Percentiles rank a stretch among this genome's conserved stretches.
These are phyloP conservation scores for Alnus glutinosa DNA, from an alignment of 306 rosid species.

Conservation along the genomic window DNA sequence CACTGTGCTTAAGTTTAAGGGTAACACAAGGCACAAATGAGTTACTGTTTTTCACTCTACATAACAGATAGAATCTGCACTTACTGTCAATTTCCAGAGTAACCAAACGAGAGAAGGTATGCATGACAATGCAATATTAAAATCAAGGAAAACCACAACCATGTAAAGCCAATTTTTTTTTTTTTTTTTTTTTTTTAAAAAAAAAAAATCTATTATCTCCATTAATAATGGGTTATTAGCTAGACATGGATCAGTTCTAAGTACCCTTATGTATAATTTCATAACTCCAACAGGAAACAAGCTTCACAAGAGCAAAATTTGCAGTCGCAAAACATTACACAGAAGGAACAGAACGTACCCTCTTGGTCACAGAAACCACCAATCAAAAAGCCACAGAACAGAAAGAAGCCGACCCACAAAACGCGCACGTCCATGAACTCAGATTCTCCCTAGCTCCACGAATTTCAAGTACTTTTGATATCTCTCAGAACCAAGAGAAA, in stretches of 20 bases:
- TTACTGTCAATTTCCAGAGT: neutral
- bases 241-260: neutral
- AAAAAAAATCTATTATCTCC: neutral
- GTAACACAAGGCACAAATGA: neutral
- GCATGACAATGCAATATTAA: neutral
- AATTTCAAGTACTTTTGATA: slow-evolving; percentile 9
- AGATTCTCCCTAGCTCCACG: slow-evolving; percentile 3
- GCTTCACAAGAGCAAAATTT: neutral
- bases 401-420: slow-evolving; percentile 46
- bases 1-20: neutral
- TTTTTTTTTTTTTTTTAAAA: too few relatives aligned
- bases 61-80: neutral
- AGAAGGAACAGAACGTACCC: slow-evolving; percentile 46
- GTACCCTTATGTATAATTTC: neutral
- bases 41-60: neutral
- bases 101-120: neutral
- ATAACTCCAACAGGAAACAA: neutral
- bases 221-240: neutral
- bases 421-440: slow-evolving; percentile 40
- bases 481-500: slow-evolving; percentile 32
- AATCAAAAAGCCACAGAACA: slow-evolving; percentile 49
- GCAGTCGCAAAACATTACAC: neutral
- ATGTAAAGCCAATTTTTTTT: neutral
- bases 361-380: slow-evolving; percentile 55
- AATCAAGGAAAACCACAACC: neutral